Evolutionary conservation across 257 asterid species (phyloP), one percentile per base, ranked within the genome.

Genomic region (Leptodermis oblonga): DNA sequence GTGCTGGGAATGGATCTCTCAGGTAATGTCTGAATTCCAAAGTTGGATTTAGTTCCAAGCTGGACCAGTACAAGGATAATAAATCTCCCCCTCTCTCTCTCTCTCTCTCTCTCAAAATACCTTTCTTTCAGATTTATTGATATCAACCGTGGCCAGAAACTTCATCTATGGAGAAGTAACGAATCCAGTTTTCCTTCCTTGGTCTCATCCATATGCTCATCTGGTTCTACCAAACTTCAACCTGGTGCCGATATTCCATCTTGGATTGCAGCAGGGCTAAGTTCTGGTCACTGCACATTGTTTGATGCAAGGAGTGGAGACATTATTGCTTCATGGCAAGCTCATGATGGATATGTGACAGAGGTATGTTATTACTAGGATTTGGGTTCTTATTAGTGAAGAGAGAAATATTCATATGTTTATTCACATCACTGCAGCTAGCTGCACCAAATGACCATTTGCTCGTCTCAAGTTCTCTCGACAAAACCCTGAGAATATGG

Each of bases 271-370:
- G 90, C 93, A 63, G 95, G 96, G 37, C 83, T 79, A 74, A 91
- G 96, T 81, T 86, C 96, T 67, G 99, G 99, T 66, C 63, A 78
- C 77, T 94, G 96, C 82, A 82, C 82, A 79, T 86, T 91, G 65
- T 85, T 87, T 80, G 99, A 94, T 86, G 75, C 89, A 79, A 87
- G 96, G 78, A 85, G 95, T 79, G 99, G 97, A 71, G 83, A 82
- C 71, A 80, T 87, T 62, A 87, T 89, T 76, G 75, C 95, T 28
- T 83, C 96, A 49, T 91, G 99, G 99, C 96, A 90, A 82, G 99
- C 96, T 75, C 97, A 94, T 82, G 97, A 94, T 82, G 97, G 97
- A 77, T 94, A 85, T 74, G 88, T 94, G 80, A 94, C 97, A 65
- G 86, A 94, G 97, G 99, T 94, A 91, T 69, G 42, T 60, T 71